These are phyloP conservation scores for Geotrichum klebahnii DNA, from an alignment of 1,139 yeast species.

Conservation along the genomic window DNA sequence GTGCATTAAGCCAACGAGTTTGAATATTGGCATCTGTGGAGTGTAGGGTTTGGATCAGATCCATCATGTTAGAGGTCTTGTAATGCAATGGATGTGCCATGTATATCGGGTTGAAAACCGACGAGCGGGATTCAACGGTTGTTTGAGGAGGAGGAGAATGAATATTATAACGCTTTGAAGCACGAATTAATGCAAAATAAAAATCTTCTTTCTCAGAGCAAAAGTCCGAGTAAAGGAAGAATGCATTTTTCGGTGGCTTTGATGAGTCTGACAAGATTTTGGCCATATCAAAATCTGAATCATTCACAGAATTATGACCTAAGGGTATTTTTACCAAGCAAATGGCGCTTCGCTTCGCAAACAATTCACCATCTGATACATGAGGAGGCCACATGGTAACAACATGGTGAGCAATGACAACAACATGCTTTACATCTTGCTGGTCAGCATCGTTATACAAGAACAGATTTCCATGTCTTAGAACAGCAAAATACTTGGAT, in stretches of 20 bases:
- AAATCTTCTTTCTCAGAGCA: constrained; percentile 86
- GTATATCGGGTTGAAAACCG: constrained; percentile 43
- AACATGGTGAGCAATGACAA: constrained; percentile 65
- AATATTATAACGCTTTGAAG: constrained; percentile 48
- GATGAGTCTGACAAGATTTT: constrained; percentile 27
- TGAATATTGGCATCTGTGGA: constrained; percentile 79
- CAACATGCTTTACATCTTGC: constrained; percentile 70
- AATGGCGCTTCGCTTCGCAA: constrained; percentile 74
- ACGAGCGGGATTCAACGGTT: constrained; percentile 17
- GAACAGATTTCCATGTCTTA: constrained; percentile 76
- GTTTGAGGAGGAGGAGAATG: constrained; percentile 15
- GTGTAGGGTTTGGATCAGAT: constrained; percentile 68
- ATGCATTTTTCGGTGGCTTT: constrained; percentile 52
- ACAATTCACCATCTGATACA: constrained; percentile 67
- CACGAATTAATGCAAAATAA: constrained; percentile 78
- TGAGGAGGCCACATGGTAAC: constrained; percentile 85
- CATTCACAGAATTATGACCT: constrained; percentile 16
- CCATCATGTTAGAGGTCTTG: constrained; percentile 65
- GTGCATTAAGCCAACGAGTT: constrained; percentile 85
- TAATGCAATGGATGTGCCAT: constrained; percentile 73
- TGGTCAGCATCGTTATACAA: constrained; percentile 66
- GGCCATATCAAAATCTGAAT: constrained; percentile 17
- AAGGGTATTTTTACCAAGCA: constrained; percentile 45
- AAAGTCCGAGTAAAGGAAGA: constrained; percentile 70
- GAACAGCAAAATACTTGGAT: constrained; percentile 40